phyloP scores from a whole-genome alignment of 371 early-diverging fungal species.

The Mortierella sp. region DNA sequence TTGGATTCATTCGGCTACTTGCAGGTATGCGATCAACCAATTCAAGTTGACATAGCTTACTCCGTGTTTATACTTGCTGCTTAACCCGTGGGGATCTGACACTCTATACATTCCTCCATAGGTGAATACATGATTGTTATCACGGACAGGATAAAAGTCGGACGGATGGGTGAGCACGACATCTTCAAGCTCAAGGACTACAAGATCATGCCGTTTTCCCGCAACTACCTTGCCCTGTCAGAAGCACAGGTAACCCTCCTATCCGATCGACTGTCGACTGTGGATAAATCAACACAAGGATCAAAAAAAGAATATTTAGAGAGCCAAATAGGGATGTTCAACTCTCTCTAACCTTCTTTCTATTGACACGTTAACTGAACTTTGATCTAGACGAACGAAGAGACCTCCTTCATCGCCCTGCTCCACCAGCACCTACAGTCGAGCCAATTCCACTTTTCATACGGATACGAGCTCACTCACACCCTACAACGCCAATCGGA shows the following conservation, averaged over 20 bases:
- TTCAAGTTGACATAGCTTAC: background rate
- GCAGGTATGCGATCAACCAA: conserved; percentile 64
- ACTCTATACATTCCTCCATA: conserved; percentile 20
- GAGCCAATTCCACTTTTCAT: conserved; percentile 88
- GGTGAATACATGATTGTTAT: conserved; percentile 91
- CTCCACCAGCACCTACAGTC: conserved; percentile 79
- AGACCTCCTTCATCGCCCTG: conserved; percentile 80
- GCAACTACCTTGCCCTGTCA: conserved; percentile 61
- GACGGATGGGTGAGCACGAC: conserved; percentile 73
- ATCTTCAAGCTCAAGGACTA: conserved; percentile 84
- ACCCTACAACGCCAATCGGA: conserved; percentile 82
- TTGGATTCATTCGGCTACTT: conserved; percentile 83
- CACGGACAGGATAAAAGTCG: conserved; percentile 81
- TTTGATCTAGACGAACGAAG: conserved; percentile 72
- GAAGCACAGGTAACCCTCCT: conserved; percentile 63
- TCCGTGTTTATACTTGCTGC: background rate
- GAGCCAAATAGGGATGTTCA: background rate
- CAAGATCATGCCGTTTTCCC: conserved; percentile 79
- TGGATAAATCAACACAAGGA: too few relatives aligned
- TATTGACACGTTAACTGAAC: background rate
- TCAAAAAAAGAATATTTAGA: background rate
- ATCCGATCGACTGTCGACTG: background rate
- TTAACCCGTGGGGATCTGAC: background rate
- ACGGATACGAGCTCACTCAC: conserved; percentile 88
- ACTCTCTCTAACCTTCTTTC: conserved; percentile 8